These are phyloP conservation scores for Coemansia sp. DNA, from an alignment of 192 early-diverging fungal species.

Conservation along the genomic window DNA sequence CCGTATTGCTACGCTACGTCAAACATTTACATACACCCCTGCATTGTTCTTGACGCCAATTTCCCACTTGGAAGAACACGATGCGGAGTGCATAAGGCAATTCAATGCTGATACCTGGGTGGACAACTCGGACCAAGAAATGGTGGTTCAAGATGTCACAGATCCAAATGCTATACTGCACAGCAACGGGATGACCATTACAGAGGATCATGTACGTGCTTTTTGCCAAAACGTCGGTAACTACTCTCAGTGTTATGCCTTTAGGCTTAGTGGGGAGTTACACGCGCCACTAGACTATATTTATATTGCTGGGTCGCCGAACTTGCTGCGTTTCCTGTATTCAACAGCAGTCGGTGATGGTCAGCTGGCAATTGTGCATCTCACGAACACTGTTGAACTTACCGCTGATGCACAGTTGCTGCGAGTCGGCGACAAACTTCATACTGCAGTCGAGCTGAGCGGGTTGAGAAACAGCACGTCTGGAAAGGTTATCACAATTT, in stretches of 20 bases:
- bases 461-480: conserved; percentile 75
- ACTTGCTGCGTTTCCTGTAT: conserved; percentile 75
- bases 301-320: conserved; percentile 62
- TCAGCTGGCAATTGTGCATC: conserved; percentile 80
- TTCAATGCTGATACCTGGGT: conserved; percentile 13
- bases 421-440: conserved; percentile 69
- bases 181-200: conserved; percentile 5
- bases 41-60: conserved; percentile 16
- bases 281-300: neutral
- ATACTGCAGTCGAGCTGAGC: conserved; percentile 67
- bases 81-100: neutral
- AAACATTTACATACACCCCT: conserved; percentile 11
- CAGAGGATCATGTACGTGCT: neutral
- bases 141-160: conserved; percentile 6
- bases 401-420: conserved; percentile 62
- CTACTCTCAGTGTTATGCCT: too few relatives aligned
- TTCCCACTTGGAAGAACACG: neutral
- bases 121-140: conserved; percentile 8
- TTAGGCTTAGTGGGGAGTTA: too few relatives aligned
- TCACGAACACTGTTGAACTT: conserved; percentile 79
- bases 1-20: conserved; percentile 36
- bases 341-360: conserved; percentile 85
- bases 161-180: neutral
- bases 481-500: conserved; percentile 70
- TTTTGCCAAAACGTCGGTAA: conserved; percentile 26